Conservation (phyloP, 805 yeast genomes). For the Naumovozyma castellii region DNA sequence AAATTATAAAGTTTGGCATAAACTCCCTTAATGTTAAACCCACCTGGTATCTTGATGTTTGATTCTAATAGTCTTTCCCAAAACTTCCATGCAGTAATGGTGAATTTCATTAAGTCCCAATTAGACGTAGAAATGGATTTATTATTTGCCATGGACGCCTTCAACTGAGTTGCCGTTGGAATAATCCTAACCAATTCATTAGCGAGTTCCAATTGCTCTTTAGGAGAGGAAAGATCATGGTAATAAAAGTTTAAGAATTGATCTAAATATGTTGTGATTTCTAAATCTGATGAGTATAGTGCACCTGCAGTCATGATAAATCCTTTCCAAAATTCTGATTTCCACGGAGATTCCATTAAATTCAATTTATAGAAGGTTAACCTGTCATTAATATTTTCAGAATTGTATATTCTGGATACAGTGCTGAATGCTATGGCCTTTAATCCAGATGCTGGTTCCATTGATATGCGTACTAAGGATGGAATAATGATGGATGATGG, state of each 20-base stretch:
- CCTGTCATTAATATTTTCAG: neutral
- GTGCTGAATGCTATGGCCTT: slow-evolving; percentile 1
- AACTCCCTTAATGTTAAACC: slow-evolving; percentile 17
- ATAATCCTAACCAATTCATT: slow-evolving; percentile 15
- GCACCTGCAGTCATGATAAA: slow-evolving; percentile 49
- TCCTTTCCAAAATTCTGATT: slow-evolving; percentile 46
- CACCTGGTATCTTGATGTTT: slow-evolving; percentile 6
- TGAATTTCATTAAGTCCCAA: slow-evolving; percentile 11
- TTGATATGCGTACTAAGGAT: slow-evolving; percentile 39
- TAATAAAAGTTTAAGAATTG: slow-evolving; percentile 24
- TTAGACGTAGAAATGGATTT: slow-evolving; percentile 7
- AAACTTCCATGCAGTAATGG: slow-evolving; percentile 13
- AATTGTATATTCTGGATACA: neutral
- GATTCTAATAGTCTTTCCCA: slow-evolving; percentile 23
- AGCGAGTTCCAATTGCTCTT: slow-evolving; percentile 6
- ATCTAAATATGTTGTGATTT: slow-evolving; percentile 36
- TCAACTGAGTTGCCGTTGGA: slow-evolving; percentile 13
- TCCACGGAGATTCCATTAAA: neutral
- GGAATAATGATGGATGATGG: neutral
- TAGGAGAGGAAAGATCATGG: neutral
- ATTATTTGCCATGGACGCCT: neutral
- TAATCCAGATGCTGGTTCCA: slow-evolving; percentile 50
- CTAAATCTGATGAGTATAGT: slow-evolving; percentile 37
- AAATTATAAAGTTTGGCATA: slow-evolving; percentile 22
- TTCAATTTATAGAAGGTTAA: neutral